Base-by-base conservation (phyloP, 805 yeast genomes). In the Nakazawaea siamensis region DNA sequence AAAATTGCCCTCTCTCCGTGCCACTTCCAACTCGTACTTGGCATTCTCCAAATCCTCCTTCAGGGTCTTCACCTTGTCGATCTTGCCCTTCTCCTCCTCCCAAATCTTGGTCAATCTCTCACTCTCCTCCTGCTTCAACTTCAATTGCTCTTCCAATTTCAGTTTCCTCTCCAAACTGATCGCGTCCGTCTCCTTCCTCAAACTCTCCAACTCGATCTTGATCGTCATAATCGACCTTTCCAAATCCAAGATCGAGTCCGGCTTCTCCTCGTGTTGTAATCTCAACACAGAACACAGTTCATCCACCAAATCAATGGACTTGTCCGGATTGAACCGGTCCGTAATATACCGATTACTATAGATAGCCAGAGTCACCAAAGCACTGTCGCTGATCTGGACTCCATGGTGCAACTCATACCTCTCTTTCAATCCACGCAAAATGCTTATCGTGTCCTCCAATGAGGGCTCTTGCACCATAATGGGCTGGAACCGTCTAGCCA, bases 331-430 rank as follows among this genome's bases (percentile, higher is more conserved):
- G 49, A 77, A 87, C 37, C 97, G 62, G 54, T 90, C 97, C 3
- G 94, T 82, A 37, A 90, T 84, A 54, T 90, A 90, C 43, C 98
- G 70, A 51, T 86, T 84, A 31, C 94, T 77, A 51, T 88, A 74
- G 5, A 84, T 78, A 0, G 96, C 95, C 10, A 97, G 96, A 0
- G 95, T 82, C 2, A 90, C 97, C 37, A 90, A 65, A 0, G 98
- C 96, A 32, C 87, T 73, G 52, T 90, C 98, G 3, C 90, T 73
- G 40, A 90, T 85, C 43, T 95, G 73, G 6, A 90, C 98, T 60
- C 98, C 98, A 51, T 90, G 98, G 50, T 90, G 98, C 2, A 90
- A 96, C 52, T 90, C 98, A 54, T 90, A 90, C 42, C 82, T 72
- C 51, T 90, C 97, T 54, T 90, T 88, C 49, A 90, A 68, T 4